Conservation (phyloP, 345 rosid genomes). For the Citrus unshiu region DNA sequence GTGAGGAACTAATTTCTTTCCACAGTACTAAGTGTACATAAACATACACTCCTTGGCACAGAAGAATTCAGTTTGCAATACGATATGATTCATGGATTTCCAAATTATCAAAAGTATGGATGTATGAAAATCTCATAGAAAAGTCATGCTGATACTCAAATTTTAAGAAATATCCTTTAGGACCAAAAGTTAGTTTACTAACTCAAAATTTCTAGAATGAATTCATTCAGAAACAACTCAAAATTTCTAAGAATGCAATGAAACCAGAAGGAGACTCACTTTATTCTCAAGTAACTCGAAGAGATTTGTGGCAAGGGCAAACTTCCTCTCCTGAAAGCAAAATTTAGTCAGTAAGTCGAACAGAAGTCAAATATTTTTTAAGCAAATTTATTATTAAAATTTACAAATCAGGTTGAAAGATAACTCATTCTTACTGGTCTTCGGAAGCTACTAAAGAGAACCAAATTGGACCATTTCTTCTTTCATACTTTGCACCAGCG, state of each 20-base stretch:
- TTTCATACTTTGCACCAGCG: constrained; percentile 39
- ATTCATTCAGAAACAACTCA: background rate
- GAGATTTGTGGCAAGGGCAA: constrained; percentile 82
- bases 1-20: background rate
- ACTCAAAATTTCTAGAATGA: background rate
- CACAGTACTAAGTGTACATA: background rate
- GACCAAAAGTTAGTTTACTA: background rate
- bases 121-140: background rate
- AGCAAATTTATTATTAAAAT: background rate
- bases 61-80: background rate
- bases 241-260: background rate
- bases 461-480: constrained; percentile 82
- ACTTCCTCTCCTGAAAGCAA: constrained; percentile 70
- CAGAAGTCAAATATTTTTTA: constrained; percentile 1
- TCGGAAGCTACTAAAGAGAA: constrained; percentile 88
- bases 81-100: background rate
- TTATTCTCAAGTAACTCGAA: constrained; percentile 71
- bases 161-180: background rate
- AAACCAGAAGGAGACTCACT: constrained; percentile 41
- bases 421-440: constrained; percentile 63
- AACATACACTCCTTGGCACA: background rate
- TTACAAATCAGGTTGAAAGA: constrained; percentile 15
- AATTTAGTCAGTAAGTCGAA: constrained; percentile 22
- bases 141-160: background rate
- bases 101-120: background rate